phyloP scores from a whole-genome alignment of 2,329 filamentous ascomycete species.

The Lachnellula occidentalis region DNA sequence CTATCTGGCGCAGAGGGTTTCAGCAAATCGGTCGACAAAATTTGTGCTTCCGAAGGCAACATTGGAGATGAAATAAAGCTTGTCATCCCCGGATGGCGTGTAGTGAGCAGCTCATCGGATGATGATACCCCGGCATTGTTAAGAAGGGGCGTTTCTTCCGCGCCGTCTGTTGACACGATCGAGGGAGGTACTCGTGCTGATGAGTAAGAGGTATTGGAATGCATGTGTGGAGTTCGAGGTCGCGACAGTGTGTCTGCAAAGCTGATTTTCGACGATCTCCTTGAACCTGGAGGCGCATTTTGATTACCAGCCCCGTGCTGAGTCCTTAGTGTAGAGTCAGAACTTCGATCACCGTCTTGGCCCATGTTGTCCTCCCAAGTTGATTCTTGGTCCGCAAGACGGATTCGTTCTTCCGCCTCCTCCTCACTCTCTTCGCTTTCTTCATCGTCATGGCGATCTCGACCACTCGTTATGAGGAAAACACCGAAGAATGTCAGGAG shows the following conservation, averaged over 20 bases:
- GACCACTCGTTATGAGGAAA: constrained; percentile 91
- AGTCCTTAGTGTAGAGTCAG: constrained; percentile 7
- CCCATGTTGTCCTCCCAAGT: constrained; percentile 11
- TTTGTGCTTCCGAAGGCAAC: constrained; percentile 28
- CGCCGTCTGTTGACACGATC: constrained; percentile 1
- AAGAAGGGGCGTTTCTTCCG: constrained; percentile 22
- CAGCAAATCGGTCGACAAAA: constrained; percentile 15
- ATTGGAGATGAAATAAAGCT: constrained; percentile 24
- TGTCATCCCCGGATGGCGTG: constrained; percentile 21
- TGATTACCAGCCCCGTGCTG: constrained; percentile 17
- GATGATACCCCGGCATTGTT: constrained; percentile 26
- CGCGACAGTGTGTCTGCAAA: constrained; percentile 19
- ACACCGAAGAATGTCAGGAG: constrained; percentile 90
- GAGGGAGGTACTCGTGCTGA: constrained; percentile 14
- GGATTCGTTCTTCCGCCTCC: constrained; percentile 59
- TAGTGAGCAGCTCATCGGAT: constrained; percentile 18
- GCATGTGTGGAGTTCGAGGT: constrained; percentile 20
- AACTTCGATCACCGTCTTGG: constrained; percentile 9
- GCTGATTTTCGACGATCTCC: constrained; percentile 26
- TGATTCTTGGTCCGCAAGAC: constrained; percentile 48
- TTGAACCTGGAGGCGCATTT: constrained; percentile 13
- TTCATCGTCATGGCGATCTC: constrained; percentile 52
- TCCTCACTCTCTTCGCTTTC: constrained; percentile 55
- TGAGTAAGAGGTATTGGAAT: constrained; percentile 20
- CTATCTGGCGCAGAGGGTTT: constrained; percentile 21